Base-by-base conservation (phyloP, 768 basidiomycete genomes). In the Coprinopsis marcescibilis region DNA sequence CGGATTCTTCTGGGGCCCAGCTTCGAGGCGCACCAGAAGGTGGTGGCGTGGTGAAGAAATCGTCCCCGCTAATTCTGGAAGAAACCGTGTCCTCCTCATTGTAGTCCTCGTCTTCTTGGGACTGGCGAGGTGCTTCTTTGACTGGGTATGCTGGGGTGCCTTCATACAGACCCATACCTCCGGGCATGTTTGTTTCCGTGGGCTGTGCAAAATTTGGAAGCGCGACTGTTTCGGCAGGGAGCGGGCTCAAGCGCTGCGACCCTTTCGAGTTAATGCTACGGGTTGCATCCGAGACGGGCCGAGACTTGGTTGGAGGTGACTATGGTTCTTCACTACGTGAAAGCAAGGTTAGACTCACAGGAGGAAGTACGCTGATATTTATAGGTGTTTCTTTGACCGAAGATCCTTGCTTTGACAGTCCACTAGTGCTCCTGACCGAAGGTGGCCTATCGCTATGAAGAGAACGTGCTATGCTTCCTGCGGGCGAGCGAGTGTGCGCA, bases 361-460 rank as follows among this genome's bases (percentile, higher is more conserved):
- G 70, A 35, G 69, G 63, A 48, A 66, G 62, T 17, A 72, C 54
- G 17, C 47, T 62, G 45, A 71, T 69, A 15, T 57, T 24, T 23
- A 44, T 59, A 1, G n/a, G n/a, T n/a, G n/a, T n/a, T n/a, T n/a
- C n/a, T n/a, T n/a, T n/a, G n/a, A n/a, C n/a, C n/a, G n/a, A n/a
- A n/a, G n/a, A n/a, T n/a, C n/a, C n/a, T n/a, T n/a, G n/a, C n/a
- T n/a, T n/a, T n/a, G n/a, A n/a, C n/a, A n/a, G n/a, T n/a, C n/a
- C n/a, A n/a, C n/a, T n/a, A n/a, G n/a, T n/a, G n/a, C n/a, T n/a
- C n/a, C n/a, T n/a, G n/a, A n/a, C n/a, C n/a, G n/a, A n/a, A n/a
- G n/a, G n/a, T n/a, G n/a, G n/a, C n/a, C n/a, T n/a, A n/a, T n/a
- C n/a, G n/a, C n/a, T n/a, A n/a, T n/a, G n/a, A n/a, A n/a, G n/a